Evolutionary conservation across 169 alveolate species (phyloP), one percentile per base, ranked within the genome.

Genomic region (Plasmodium berghei): DNA sequence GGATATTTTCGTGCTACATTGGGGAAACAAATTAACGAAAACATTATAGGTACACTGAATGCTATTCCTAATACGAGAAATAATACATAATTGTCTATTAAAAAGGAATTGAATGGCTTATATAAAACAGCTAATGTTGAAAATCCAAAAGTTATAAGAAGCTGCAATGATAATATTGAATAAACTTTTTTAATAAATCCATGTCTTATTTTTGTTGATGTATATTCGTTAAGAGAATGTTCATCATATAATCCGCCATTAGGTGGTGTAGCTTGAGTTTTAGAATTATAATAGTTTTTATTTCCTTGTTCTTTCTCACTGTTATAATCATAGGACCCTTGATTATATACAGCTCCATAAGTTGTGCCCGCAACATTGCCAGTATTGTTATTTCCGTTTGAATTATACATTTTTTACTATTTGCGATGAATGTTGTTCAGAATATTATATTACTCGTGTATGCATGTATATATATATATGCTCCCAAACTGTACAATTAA

Each of bases 121-220:
- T 72, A 71, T 18, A 89, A 67, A 66, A 89, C 72, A n/a, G 92
- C 77, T 20, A 87, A 87, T 8, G 54, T 42, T 9, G 91, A 74
- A 86, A 72, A 67, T 24, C 93, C 89, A 88, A 73, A 90, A 45
- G 97, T 95, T 26, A 96, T 91, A 12, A 93, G 49, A 8, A 96
- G 80, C 54, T 95, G 95, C 10, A 94, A 67, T 18, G 94, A 87
- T 16, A 96, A 91, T n/a, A 96, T 92, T 46, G 92, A 67, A 73
- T 94, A 96, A 14, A 96, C 98, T 72, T 96, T 94, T 62, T 87
- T 93, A 28, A 96, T 93, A 74, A 96, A 96, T 26, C 92, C 97
- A 87, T 95, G 97, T 48, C 96, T 75, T n/a, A 94, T 72, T 58
- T 93, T 92, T 62, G 93, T 89, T 26, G 96, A 94, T 1, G 96